Percentiles rank a stretch among this genome's conserved stretches.
These are phyloP conservation scores for Pichia occidentalis DNA, from an alignment of 805 yeast species.

Conservation along the genomic window DNA sequence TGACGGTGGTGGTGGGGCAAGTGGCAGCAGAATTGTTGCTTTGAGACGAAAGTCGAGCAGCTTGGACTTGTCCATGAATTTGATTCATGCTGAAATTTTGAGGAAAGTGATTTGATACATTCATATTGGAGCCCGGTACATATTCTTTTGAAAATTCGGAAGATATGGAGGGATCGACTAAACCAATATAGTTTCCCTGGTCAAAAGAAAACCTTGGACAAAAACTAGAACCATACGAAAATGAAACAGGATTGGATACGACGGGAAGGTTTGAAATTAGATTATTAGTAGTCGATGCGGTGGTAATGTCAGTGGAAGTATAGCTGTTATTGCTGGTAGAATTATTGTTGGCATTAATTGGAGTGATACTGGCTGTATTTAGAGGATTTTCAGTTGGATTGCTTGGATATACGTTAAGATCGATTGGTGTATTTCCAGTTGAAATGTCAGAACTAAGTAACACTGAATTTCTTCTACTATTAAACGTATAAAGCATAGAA, in stretches of 20 bases:
- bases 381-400: no score
- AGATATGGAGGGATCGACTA: not conserved
- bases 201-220: constrained; percentile 4
- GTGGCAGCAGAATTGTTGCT: not conserved
- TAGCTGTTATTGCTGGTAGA: not conserved
- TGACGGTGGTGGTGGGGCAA: not conserved
- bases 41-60: not conserved
- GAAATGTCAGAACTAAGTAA: constrained; percentile 8
- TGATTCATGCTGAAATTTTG: constrained; percentile 5
- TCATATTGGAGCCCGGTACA: constrained; percentile 9
- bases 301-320: not conserved
- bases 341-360: not conserved
- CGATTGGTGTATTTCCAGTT: not conserved
- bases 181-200: not conserved
- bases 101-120: no score
- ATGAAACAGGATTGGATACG: not conserved
- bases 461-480: constrained; percentile 19
- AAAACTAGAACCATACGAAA: not conserved
- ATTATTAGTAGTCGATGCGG: no score
- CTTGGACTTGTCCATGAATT: constrained; percentile 11
- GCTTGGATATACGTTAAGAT: no score
- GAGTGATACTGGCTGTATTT: not conserved
- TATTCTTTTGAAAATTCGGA: constrained; percentile 17
- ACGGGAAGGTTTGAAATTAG: not conserved
- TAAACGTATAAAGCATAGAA: constrained; percentile 11